Base-by-base conservation (phyloP, 2,329 filamentous ascomycete species). In the Paracoccidioides lutzii region DNA sequence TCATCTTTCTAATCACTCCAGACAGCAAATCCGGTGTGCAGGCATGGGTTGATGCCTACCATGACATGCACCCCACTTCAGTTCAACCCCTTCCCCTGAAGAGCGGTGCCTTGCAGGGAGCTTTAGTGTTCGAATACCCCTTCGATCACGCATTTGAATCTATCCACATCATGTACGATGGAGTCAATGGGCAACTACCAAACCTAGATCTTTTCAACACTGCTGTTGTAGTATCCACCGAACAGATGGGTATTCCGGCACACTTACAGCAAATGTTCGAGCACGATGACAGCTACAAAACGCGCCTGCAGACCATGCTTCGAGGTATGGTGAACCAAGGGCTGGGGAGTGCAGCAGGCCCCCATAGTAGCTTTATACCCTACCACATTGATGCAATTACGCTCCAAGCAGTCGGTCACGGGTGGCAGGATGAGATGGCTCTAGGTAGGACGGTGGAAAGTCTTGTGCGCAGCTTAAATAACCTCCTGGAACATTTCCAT, bases 331-430 rank as follows among this genome's bases (percentile, higher is more conserved):
- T 95, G 58, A 90, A 86, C 59, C 93, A 98, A 72, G 90, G 88
- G 0, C 75, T 96, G 1, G 93, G 93, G 0, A 85, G 91, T 62
- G 87, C 90, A 4, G 89, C 88, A 4, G 93, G 93, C 4, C 85
- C 91, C 2, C 93, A 98, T 69, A 95, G 89, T 69, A 87, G 86
- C 62, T 98, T 98, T 69, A 96, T 98, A 66, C 90, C 93, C 0
- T 98, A 98, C 67, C 93, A 97, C 64, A 87, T 98, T 59, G 93
- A 98, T 68, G 93, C 93, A 2, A 85, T 98, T 60, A 98, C 93
- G 0, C 75, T 98, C 44, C 89, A 93, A 65, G 88, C 93, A 0
- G 87, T 89, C 58, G 91, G 91, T 1, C 78, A 91, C 44, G 93
- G 93, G 37, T 95, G 90, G 89, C 89, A 97, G 66, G 93, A 98